Percentiles rank a stretch among this genome's conserved stretches.
Evolutionary conservation across 2,329 filamentous ascomycete species (phyloP).

Genomic region (Scytalidium sp.): DNA sequence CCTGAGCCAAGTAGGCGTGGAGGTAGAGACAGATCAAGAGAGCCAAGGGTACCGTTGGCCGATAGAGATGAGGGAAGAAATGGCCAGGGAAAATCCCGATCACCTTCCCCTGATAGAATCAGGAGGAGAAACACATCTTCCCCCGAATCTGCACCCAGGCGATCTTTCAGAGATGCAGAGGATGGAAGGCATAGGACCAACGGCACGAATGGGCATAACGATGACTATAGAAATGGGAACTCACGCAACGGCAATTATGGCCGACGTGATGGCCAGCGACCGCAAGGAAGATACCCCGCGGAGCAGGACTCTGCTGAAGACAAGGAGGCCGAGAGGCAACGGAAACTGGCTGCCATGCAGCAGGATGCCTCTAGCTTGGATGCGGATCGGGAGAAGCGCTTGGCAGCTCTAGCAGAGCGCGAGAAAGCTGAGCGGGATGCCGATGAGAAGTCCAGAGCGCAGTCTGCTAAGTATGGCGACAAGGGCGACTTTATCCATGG

Average conservation of each 20-base stretch:
- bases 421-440: conserved; percentile 63
- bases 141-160: background rate
- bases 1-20: too few species aligned
- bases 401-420: conserved; percentile 62
- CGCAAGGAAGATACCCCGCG: conserved; percentile 14
- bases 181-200: conserved; percentile 13
- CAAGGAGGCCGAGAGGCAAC: conserved; percentile 56
- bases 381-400: conserved; percentile 62
- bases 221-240: conserved; percentile 22
- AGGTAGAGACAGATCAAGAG: too few species aligned
- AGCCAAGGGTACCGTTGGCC: too few species aligned
- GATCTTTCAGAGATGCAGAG: background rate
- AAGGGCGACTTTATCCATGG: conserved; percentile 63
- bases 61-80: too few species aligned
- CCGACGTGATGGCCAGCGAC: conserved; percentile 21
- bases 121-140: conserved; percentile 8
- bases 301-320: conserved; percentile 21
- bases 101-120: conserved; percentile 29
- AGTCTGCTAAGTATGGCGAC: conserved; percentile 59
- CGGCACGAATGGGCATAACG: conserved; percentile 16
- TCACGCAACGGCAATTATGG: conserved; percentile 20
- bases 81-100: conserved; percentile 20
- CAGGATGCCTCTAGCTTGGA: conserved; percentile 68
- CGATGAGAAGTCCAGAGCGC: conserved; percentile 61
- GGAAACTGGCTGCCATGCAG: conserved; percentile 72